Percentiles rank a stretch among this genome's conserved stretches.
These are phyloP conservation scores for Solanum sejunctum DNA, from an alignment of 257 asterid genomes.

Conservation along the genomic window DNA sequence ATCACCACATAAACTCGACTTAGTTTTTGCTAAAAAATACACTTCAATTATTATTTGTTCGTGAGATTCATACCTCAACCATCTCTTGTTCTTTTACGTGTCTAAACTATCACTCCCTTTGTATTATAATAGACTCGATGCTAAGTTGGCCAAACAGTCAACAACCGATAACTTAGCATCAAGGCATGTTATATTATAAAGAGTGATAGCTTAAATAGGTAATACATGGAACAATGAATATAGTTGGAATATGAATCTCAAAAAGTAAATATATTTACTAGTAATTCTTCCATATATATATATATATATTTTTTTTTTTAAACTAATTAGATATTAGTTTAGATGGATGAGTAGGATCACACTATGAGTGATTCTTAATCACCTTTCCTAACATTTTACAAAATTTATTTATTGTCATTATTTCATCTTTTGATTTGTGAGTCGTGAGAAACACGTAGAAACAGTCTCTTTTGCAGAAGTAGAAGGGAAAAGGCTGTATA, in stretches of 20 bases:
- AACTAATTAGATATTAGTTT: neutral
- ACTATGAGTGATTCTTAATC: neutral
- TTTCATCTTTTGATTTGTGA: neutral
- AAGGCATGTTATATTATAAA: neutral
- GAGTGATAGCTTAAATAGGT: neutral
- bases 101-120: neutral
- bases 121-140: neutral
- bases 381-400: neutral
- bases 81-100: neutral
- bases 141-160: neutral
- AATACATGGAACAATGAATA: neutral
- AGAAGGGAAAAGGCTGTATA: neutral
- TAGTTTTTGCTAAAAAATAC: neutral
- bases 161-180: neutral
- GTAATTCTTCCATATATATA: neutral
- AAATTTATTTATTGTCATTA: neutral
- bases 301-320: no score
- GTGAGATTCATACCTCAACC: neutral
- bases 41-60: neutral
- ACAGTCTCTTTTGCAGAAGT: neutral
- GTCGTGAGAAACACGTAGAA: neutral
- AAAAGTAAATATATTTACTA: neutral
- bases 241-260: neutral
- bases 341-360: neutral
- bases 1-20: neutral